Percentiles rank a stretch among this genome's conserved stretches.
These are phyloP conservation scores for Chlorella variabilis DNA, from an alignment of 163 green algal species.

Conservation along the genomic window DNA sequence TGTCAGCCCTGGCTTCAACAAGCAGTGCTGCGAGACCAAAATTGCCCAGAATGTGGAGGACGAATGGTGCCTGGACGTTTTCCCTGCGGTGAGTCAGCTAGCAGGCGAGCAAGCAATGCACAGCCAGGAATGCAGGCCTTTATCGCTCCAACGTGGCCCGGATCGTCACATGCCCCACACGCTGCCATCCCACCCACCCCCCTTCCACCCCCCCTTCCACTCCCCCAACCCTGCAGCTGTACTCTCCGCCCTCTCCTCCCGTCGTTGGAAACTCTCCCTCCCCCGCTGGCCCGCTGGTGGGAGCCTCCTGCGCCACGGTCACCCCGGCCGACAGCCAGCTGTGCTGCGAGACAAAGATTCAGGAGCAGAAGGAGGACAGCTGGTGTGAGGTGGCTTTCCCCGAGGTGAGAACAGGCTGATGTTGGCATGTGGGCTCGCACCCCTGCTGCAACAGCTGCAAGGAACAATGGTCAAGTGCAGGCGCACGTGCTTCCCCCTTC, in stretches of 20 bases:
- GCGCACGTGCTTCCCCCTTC: too few species aligned
- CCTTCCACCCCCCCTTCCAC: too few species aligned
- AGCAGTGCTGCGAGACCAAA: not conserved
- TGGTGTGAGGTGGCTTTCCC: not conserved
- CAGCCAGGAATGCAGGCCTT: too few species aligned
- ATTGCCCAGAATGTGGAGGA: not conserved
- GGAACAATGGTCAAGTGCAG: too few species aligned
- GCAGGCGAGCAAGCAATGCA: too few species aligned
- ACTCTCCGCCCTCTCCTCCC: too few species aligned
- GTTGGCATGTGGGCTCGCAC: too few species aligned
- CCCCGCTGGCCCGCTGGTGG: not conserved
- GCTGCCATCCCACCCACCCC: too few species aligned
- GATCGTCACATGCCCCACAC: too few species aligned
- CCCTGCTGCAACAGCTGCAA: too few species aligned
- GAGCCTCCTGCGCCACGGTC: not conserved
- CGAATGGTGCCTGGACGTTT: not conserved
- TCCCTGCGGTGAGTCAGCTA: not conserved
- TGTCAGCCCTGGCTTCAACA: not conserved
- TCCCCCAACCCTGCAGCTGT: too few species aligned
- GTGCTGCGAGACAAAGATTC: not conserved
- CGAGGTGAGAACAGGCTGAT: not conserved
- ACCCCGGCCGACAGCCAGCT: not conserved
- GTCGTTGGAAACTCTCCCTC: not conserved
- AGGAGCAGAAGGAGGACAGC: not conserved
- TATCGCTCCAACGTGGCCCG: too few species aligned